Evolutionary conservation across 176 grass and related monocot species (phyloP), one percentile per base, ranked within the genome.

Genomic region (Oryza nivara): DNA sequence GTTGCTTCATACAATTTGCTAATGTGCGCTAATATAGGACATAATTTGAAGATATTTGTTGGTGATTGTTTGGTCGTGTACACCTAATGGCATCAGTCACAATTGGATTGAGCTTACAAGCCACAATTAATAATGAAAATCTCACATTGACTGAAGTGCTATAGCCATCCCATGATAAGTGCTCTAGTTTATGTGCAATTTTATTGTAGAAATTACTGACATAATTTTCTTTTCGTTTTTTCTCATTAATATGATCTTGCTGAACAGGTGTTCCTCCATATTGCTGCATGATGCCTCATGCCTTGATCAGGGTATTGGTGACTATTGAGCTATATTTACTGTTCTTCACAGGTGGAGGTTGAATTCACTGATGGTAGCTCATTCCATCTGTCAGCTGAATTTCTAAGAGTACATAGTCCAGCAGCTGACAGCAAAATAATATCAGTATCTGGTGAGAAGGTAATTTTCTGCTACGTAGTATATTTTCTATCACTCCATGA

Each of bases 391-490:
- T 75, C 93, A 47, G 91, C 96, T 43, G 93, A 98, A 78, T 98
- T 87, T 88, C 96, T 98, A 30, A 94, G 96, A 92, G 91, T 98
- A 49, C 86, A 90, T 78, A 95, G 93, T 63, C 93, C 93, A 66
- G 89, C 93, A 68, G 91, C 85, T 65, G 96, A 98, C 75, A 95
- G 93, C 80, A 98, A 98, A 90, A 95, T 98, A 78, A 92, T 91
- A 89, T 92, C 91, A 47, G 73, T 98, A 23, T 86, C 77, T 10
- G 89, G 96, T 69, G 96, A 95, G 76, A 95, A 95, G 96, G 93
- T 98, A 86, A 81, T 45, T 40, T 60, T 78, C 20, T 7, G 15
- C 3, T 49, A 5, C 4, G 47, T 83, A 58, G 52, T 82, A 66
- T 38, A 45, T 38, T 23, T 78, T 79, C 15, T 0, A 17, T 32